These are phyloP conservation scores for Xylariaceae sp. DNA, from an alignment of 2,329 filamentous ascomycete genomes.

Conservation along the genomic window DNA sequence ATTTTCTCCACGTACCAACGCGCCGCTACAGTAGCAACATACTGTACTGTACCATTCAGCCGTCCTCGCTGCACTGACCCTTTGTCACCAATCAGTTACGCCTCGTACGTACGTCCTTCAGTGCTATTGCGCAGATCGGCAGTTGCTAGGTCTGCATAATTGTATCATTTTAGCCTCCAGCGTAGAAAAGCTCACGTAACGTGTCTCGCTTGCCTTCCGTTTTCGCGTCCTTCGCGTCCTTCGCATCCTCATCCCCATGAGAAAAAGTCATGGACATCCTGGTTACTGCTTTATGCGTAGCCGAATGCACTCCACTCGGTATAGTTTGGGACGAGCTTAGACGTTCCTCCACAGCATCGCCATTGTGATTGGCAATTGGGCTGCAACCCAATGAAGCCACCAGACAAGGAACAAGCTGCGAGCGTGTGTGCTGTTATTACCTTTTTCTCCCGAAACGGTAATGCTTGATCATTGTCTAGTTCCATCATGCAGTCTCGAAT, in stretches of 20 bases:
- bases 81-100: too few relatives aligned
- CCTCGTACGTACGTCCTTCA: too few relatives aligned
- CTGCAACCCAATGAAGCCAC: constrained; percentile 14
- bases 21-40: background rate
- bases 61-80: too few relatives aligned
- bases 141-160: constrained; percentile 7
- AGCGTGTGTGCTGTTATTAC: too few relatives aligned
- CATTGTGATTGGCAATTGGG: constrained; percentile 14
- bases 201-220: background rate
- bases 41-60: background rate
- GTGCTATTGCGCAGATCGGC: background rate
- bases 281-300: constrained; percentile 17
- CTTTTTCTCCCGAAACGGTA: constrained; percentile 5
- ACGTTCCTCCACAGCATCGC: constrained; percentile 12
- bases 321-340: constrained; percentile 20
- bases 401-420: constrained; percentile 1
- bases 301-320: constrained; percentile 15
- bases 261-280: constrained; percentile 19
- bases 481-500: background rate
- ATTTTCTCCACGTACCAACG: background rate
- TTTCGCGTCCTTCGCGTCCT: background rate
- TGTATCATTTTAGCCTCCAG: constrained; percentile 9
- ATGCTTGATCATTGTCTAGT: constrained; percentile 11
- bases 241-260: constrained; percentile 11
- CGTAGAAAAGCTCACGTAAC: background rate